Evolutionary conservation across 495 filamentous ascomycete species (phyloP), one percentile per base, ranked within the genome.

Genomic region (Trichoderma erinaceum): DNA sequence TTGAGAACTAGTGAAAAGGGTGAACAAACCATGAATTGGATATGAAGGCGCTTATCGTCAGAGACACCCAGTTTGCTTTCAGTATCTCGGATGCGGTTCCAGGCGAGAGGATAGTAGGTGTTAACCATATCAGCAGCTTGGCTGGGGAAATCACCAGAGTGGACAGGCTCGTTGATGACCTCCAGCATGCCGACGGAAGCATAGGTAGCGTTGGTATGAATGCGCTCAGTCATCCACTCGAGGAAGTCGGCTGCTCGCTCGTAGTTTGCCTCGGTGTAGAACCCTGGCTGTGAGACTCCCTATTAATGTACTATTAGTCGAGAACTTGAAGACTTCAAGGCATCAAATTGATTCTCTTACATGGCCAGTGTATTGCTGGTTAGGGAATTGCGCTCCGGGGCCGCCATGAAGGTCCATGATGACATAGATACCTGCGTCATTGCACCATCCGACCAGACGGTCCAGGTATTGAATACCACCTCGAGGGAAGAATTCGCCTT

Each of bases 401-500:
- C 83, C 86, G n/a, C 85, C 87, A 70, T 89, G 86, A 18, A 88
- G 75, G 68, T 88, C 87, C 67, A 89, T 80, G 63, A 90, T 88
- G 67, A 89, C 81, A 72, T 88, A 89, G 52, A 89, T 68, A 0
- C 84, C 84, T 2, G 77, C 76, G 66, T 86, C 79, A 38, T 77
- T 80, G 3, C 84, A 85, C 86, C 83, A 86, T 13, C 78, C 79
- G 63, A 84, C 86, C 0, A 89, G 66, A 18, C 78, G 75, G 70
- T 85, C 78, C 21, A 89, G 76, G 72, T 85, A 87, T 5, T 71
- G 46, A 4, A 88, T 72, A 0, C 80, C 86, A 7, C 87, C 67
- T 15, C 56, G 56, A 3, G 69, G 71, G 13, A 69, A 89, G 69
- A 84, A 77, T 71, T 89, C 87, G 56, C 74, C 82, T 50, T 79